Conservation (phyloP, 352 stramenopile genomes). For the Pythium utonaiense region DNA sequence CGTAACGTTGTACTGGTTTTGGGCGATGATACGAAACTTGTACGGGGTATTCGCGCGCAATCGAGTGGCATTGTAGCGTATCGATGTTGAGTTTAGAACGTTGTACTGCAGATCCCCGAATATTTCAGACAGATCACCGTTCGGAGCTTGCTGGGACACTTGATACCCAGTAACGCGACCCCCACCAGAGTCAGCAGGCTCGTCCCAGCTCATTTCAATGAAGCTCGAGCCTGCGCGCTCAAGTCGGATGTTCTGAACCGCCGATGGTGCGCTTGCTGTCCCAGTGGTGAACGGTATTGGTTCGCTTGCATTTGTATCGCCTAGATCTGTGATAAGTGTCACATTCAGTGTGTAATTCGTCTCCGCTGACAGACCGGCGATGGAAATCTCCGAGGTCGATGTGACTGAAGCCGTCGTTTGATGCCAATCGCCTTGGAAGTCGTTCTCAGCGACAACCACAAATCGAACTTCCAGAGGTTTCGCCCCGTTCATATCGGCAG, state of each 20-base stretch:
- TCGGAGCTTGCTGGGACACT: constrained; percentile 12
- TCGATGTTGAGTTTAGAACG: constrained; percentile 13
- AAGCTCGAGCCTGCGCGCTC: constrained; percentile 26
- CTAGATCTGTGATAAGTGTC: neutral
- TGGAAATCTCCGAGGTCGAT: neutral
- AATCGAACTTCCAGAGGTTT: neutral
- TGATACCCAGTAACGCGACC: constrained; percentile 33
- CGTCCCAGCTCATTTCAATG: constrained; percentile 26
- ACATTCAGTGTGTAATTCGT: constrained; percentile 28
- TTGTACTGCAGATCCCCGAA: constrained; percentile 26
- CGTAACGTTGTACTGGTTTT: constrained; percentile 43
- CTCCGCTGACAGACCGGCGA: neutral
- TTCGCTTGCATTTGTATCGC: constrained; percentile 6
- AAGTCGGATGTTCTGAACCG: constrained; percentile 11
- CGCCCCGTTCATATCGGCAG: constrained; percentile 33
- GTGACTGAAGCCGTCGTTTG: neutral
- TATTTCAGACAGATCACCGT: neutral
- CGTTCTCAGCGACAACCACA: neutral
- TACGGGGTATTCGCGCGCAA: constrained; percentile 33
- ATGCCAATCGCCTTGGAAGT: neutral
- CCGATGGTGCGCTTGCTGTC: neutral
- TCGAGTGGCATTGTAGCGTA: constrained; percentile 9
- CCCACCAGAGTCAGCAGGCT: constrained; percentile 38
- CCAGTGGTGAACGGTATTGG: constrained; percentile 5
- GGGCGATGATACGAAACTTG: constrained; percentile 31